Conservation (phyloP, 148 eudicot genomes). For the Linanthus parryae region DNA sequence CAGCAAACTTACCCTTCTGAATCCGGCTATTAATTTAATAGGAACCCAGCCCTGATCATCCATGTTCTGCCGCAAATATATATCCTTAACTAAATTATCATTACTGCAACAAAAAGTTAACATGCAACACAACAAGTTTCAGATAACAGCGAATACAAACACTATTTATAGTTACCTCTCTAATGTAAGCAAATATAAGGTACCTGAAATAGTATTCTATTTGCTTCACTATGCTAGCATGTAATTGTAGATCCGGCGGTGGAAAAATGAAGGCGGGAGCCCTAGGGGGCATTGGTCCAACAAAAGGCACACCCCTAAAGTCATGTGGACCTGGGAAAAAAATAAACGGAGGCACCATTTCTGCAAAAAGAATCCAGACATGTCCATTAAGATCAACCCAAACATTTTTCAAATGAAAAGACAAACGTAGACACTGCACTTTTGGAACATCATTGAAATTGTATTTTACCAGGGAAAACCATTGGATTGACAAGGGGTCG, state of each 20-base stretch:
- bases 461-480: slow-evolving; percentile 55
- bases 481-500: slow-evolving; percentile 43
- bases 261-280: too few species aligned
- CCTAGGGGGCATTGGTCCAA: slow-evolving; percentile 36
- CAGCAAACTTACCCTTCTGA: slow-evolving; percentile 58
- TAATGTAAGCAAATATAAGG: slow-evolving; percentile 1
- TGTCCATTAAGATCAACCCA: slow-evolving; percentile 2
- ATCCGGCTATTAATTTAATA: slow-evolving; percentile 57
- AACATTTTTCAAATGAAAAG: not conserved
- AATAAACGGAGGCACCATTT: slow-evolving; percentile 27
- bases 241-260: slow-evolving; percentile 44
- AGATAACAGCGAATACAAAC: slow-evolving; percentile 1
- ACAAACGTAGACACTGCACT: not conserved
- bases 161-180: slow-evolving; percentile 4
- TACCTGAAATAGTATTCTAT: slow-evolving; percentile 92
- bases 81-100: slow-evolving; percentile 76
- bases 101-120: slow-evolving; percentile 39
- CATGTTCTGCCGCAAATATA: slow-evolving; percentile 68
- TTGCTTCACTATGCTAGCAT: slow-evolving; percentile 50
- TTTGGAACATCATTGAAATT: not conserved
- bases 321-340: slow-evolving; percentile 30
- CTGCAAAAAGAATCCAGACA: slow-evolving; percentile 45
- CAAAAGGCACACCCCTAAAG: slow-evolving; percentile 38
- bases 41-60: slow-evolving; percentile 91
- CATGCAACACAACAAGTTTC: not conserved